phyloP scores from a whole-genome alignment of 331 rosid genomes.

The Malus hybrid region DNA sequence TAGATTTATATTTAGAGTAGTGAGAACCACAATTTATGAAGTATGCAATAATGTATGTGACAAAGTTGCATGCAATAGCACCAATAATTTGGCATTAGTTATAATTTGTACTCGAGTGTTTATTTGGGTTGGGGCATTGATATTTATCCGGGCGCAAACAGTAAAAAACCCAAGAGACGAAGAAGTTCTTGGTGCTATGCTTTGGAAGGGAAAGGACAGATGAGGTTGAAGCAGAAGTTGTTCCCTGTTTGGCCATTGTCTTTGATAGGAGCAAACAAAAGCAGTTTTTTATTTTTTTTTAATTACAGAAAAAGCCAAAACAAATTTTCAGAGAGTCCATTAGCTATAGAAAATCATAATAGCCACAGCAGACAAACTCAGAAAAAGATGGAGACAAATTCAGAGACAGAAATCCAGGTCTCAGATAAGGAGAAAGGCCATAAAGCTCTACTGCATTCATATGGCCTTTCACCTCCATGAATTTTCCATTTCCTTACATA shows the following conservation, averaged over 20 bases:
- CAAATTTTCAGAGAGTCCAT: no score
- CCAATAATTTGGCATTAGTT: neutral
- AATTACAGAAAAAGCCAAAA: neutral
- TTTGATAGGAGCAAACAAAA: constrained; percentile 27
- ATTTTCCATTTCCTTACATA: constrained; percentile 15
- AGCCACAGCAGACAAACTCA: constrained; percentile 20
- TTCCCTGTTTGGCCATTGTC: constrained; percentile 31
- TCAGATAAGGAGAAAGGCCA: constrained; percentile 21
- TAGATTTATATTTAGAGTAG: neutral
- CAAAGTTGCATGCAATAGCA: constrained; percentile 3
- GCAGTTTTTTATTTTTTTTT: neutral
- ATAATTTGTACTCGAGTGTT: neutral
- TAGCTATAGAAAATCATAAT: neutral
- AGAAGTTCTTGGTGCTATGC: constrained; percentile 14
- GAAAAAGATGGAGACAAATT: constrained; percentile 23
- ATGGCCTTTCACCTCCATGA: constrained; percentile 18
- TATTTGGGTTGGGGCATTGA: constrained; percentile 15
- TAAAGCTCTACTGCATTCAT: neutral
- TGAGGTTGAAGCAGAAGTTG: constrained; percentile 36
- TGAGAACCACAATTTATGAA: neutral
- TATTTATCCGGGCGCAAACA: constrained; percentile 18
- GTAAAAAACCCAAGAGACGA: constrained; percentile 16
- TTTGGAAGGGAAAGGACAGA: constrained; percentile 16
- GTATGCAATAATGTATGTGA: neutral
- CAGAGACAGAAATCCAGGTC: constrained; percentile 30